Evolutionary conservation across 495 filamentous ascomycete genomes (phyloP).

Genomic region (Filosporella fistucella): DNA sequence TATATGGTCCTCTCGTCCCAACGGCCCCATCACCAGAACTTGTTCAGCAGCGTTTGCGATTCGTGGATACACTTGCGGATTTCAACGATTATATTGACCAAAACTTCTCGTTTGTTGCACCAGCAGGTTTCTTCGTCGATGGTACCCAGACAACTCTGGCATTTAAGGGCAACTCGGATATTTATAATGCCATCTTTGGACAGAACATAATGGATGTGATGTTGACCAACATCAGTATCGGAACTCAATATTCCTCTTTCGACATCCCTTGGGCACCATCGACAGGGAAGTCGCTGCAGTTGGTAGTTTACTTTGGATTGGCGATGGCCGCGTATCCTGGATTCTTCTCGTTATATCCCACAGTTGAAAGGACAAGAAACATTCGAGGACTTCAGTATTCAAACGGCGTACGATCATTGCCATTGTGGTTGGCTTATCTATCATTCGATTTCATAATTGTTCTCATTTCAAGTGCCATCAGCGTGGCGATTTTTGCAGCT

Average conservation of each 20-base stretch:
- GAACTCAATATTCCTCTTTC: constrained; percentile 62
- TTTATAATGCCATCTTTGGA: constrained; percentile 56
- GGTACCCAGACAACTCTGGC: constrained; percentile 52
- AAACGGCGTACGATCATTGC: constrained; percentile 68
- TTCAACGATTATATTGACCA: constrained; percentile 61
- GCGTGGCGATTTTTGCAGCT: constrained; percentile 58
- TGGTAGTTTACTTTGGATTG: constrained; percentile 74
- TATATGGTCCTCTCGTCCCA: constrained; percentile 37
- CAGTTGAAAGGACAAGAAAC: constrained; percentile 67
- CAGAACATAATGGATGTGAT: constrained; percentile 69
- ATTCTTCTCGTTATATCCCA: constrained; percentile 84
- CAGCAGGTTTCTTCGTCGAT: constrained; percentile 67
- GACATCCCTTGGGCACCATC: constrained; percentile 60
- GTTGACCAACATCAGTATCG: constrained; percentile 61
- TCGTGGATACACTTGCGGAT: constrained; percentile 57
- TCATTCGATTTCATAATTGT: constrained; percentile 73
- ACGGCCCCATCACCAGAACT: constrained; percentile 18
- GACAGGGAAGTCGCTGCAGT: constrained; percentile 68
- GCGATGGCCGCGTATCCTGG: constrained; percentile 72
- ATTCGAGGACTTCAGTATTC: constrained; percentile 84
- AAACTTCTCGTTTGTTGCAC: constrained; percentile 61
- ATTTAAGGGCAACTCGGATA: constrained; percentile 46
- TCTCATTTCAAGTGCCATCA: constrained; percentile 51
- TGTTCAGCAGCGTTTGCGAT: constrained; percentile 27
- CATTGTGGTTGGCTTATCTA: constrained; percentile 75